Evolutionary conservation across 2,329 filamentous ascomycete species (phyloP).

Genomic region (Aspergillus uvarum): DNA sequence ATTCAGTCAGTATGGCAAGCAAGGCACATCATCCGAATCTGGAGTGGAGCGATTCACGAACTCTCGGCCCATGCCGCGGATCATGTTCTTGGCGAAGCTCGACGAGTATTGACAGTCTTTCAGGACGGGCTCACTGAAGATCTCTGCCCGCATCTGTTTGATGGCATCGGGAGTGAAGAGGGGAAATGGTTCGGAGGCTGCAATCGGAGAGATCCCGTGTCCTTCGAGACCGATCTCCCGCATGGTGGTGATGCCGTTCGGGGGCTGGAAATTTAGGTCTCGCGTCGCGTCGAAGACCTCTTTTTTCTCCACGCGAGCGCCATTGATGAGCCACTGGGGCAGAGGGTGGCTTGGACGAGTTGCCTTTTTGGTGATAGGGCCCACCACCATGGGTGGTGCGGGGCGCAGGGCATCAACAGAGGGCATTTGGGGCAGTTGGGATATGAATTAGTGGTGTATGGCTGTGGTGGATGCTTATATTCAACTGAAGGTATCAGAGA

Average conservation of each 20-base stretch:
- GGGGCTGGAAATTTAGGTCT: background rate
- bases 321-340: background rate
- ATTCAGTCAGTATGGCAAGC: conserved; percentile 34
- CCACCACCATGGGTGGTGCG: background rate
- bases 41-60: conserved; percentile 37
- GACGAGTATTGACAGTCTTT: conserved; percentile 58
- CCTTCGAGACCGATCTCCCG: background rate
- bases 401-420: too few species aligned
- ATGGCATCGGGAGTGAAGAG: background rate
- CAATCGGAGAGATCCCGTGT: background rate
- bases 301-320: background rate
- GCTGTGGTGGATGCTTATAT: too few species aligned
- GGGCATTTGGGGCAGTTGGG: too few species aligned
- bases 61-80: conserved; percentile 56
- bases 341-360: background rate
- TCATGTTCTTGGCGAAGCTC: conserved; percentile 52
- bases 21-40: background rate
- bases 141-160: conserved; percentile 40
- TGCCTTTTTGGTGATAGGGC: background rate
- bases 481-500: too few species aligned
- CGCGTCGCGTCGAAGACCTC: background rate
- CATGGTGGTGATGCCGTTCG: background rate
- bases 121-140: conserved; percentile 56
- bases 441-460: too few species aligned
- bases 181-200: background rate